Conservation (phyloP, 2,329 filamentous ascomycete species). For the Colletotrichum sojae region DNA sequence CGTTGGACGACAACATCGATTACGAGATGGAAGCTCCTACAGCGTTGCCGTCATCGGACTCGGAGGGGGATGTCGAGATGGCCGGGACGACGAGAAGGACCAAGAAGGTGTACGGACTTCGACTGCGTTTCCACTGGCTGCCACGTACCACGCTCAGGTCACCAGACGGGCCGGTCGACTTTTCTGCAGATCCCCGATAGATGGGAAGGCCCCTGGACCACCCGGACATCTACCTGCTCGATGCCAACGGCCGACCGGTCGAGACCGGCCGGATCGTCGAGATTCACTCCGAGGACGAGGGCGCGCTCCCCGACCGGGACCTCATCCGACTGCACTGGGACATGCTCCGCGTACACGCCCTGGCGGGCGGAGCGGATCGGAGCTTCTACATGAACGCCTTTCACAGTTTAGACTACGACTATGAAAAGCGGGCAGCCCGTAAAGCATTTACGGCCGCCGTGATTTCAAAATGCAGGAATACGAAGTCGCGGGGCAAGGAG, state of each 20-base stretch:
- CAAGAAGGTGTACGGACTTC: not conserved
- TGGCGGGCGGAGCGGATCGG: not conserved
- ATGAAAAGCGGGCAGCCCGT: no score
- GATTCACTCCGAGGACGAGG: not conserved
- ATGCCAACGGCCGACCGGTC: not conserved
- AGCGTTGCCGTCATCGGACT: no score
- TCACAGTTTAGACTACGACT: no score
- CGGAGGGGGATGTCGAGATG: no score
- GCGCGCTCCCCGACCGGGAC: not conserved
- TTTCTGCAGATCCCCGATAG: not conserved
- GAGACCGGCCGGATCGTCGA: not conserved
- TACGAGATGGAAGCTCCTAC: not conserved
- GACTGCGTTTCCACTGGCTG: not conserved
- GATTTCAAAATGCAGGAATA: no score
- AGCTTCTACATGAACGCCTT: no score
- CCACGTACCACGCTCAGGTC: not conserved
- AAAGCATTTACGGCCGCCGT: no score
- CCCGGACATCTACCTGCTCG: not conserved
- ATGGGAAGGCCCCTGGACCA: not conserved
- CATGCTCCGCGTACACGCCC: not conserved
- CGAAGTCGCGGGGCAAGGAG: no score
- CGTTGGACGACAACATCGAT: not conserved
- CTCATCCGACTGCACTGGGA: not conserved
- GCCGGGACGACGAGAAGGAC: no score
- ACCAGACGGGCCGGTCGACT: not conserved